Conservation (phyloP, 371 early-diverging fungal species). For the Syncephalis plumigaleata region DNA sequence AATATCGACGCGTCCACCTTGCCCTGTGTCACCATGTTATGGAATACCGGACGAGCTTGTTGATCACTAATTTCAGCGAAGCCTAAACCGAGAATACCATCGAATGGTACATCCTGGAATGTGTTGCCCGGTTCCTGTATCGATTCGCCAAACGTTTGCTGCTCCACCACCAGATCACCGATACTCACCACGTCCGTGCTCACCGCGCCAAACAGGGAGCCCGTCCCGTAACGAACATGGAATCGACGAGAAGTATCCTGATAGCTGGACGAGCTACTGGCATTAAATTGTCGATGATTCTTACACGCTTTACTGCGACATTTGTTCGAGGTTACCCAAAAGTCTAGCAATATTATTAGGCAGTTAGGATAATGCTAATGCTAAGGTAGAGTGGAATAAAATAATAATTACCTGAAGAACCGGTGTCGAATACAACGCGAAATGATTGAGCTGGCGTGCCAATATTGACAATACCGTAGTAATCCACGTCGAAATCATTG, state of each 20-base stretch:
- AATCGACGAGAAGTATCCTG: slow-evolving; percentile 75
- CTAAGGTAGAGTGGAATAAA: no score
- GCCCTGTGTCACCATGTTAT: slow-evolving; percentile 59
- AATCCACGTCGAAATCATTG: slow-evolving; percentile 15
- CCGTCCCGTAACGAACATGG: slow-evolving; percentile 77
- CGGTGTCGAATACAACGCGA: slow-evolving; percentile 86
- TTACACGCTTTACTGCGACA: slow-evolving; percentile 86
- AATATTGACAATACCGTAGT: slow-evolving; percentile 68
- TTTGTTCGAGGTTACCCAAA: slow-evolving; percentile 91
- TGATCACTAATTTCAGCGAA: slow-evolving; percentile 77
- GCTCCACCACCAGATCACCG: slow-evolving; percentile 38
- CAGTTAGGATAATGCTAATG: no score
- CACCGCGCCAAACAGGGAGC: slow-evolving; percentile 82
- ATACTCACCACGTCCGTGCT: slow-evolving; percentile 54
- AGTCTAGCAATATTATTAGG: no score
- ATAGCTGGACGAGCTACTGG: slow-evolving; percentile 45
- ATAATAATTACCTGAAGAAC: slow-evolving; percentile 37
- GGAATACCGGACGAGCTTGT: slow-evolving; percentile 76
- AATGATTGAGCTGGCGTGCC: slow-evolving; percentile 79
- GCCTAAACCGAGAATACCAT: slow-evolving; percentile 75
- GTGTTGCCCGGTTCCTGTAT: slow-evolving; percentile 75
- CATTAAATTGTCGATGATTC: slow-evolving; percentile 71
- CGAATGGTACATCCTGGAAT: slow-evolving; percentile 72
- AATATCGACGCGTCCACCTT: slow-evolving; percentile 68
- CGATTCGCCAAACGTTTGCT: slow-evolving; percentile 78